A percentile compares a stretch with the other conserved stretches of the same genome.
Evolutionary conservation across 768 basidiomycete species (phyloP).

Genomic region (Lentinula boryana): DNA sequence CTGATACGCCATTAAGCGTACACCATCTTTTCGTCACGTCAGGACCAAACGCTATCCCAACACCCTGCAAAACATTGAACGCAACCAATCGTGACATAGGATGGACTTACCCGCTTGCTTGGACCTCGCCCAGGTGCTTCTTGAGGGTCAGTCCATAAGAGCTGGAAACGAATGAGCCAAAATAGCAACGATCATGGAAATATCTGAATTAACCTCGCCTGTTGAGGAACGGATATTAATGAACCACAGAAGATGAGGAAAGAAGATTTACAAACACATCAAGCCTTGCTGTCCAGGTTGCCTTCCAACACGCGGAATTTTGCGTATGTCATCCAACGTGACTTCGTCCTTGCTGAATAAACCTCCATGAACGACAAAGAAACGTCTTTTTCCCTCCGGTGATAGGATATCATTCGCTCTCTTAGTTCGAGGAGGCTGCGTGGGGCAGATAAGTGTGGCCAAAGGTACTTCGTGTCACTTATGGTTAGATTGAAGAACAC

Average conservation of each 20-base stretch:
- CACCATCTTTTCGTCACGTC: conserved; percentile 92
- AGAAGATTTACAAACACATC: conserved; percentile 62
- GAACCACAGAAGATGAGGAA: conserved; percentile 1
- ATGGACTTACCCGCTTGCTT: conserved; percentile 78
- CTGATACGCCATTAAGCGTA: conserved; percentile 76
- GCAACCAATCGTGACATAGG: neutral
- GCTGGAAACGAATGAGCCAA: conserved; percentile 30
- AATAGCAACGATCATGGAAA: neutral
- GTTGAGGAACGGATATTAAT: conserved; percentile 7
- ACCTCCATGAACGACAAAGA: conserved; percentile 95
- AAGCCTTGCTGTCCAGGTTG: conserved; percentile 94
- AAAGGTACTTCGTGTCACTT: conserved; percentile 65
- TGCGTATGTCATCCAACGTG: conserved; percentile 89
- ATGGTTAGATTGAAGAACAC: neutral
- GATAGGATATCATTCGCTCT: conserved; percentile 63
- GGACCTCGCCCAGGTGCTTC: conserved; percentile 85
- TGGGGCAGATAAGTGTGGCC: conserved; percentile 77
- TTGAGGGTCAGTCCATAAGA: conserved; percentile 97
- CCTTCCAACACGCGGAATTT: conserved; percentile 77
- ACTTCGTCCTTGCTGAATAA: conserved; percentile 93
- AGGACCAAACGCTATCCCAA: conserved; percentile 93
- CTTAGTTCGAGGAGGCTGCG: conserved; percentile 45
- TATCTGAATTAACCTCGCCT: conserved; percentile 56
- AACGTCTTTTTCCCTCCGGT: conserved; percentile 76
- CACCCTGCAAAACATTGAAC: conserved; percentile 52